Percentiles rank a stretch among this genome's conserved stretches.
Evolutionary conservation across 257 asterid genomes (phyloP).

Genomic region (Forsythia viridissima): DNA sequence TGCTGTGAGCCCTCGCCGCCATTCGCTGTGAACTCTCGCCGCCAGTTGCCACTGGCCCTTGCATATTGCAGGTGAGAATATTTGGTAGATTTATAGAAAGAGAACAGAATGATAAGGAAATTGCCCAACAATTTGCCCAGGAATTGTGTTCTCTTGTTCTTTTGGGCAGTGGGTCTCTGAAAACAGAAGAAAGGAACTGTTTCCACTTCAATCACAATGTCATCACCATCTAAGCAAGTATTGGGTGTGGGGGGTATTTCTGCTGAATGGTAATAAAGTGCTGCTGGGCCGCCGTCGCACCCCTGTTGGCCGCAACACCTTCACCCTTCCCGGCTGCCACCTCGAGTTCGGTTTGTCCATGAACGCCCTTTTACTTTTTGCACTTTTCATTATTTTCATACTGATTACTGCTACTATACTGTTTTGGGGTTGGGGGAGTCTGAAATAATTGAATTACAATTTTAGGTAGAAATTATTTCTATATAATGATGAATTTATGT

Average conservation of each 20-base stretch:
- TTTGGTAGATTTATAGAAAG: too few species aligned
- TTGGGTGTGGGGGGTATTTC: conserved; percentile 64
- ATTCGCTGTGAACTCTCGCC: too few species aligned
- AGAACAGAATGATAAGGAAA: too few species aligned
- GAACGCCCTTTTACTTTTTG: too few species aligned
- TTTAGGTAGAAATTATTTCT: background rate
- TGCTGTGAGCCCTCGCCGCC: too few species aligned
- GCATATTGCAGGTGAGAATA: too few species aligned
- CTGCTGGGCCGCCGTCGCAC: conserved; percentile 64
- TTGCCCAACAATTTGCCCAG: too few species aligned
- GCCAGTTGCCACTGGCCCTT: too few species aligned
- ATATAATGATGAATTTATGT: background rate
- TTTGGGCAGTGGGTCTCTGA: too few species aligned
- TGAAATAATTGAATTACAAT: background rate
- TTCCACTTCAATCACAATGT: background rate
- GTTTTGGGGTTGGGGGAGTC: background rate
- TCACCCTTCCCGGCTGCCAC: conserved; percentile 70
- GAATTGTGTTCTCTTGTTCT: too few species aligned
- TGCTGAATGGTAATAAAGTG: conserved; percentile 48
- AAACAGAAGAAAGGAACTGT: too few species aligned
- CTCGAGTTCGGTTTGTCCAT: conserved; percentile 57
- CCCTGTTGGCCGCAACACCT: conserved; percentile 49
- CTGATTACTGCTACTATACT: background rate
- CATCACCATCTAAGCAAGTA: conserved; percentile 34
- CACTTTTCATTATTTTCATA: background rate